Base-by-base conservation (phyloP, 2,329 filamentous ascomycete genomes). In the Colletotrichum viniferum region DNA sequence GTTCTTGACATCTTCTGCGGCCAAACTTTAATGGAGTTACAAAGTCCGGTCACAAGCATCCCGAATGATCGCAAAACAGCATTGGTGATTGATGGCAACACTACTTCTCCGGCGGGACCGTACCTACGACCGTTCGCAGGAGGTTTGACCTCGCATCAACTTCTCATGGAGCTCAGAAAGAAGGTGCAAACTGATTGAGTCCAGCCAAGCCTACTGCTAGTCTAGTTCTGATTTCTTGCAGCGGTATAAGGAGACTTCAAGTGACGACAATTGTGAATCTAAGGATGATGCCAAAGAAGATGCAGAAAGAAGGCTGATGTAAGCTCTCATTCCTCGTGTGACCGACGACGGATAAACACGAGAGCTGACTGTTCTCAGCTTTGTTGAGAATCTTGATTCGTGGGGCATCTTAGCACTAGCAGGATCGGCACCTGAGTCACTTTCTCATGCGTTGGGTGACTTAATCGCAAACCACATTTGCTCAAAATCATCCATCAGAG, bases 301-400 rank as follows among this genome's bases (percentile, higher is more conserved):
- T 14, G 43, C 69, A 2, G 48, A 71, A 8, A 36, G 69, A 32
- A 18, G 69, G 10, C 9, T 66, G 16, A 60, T 71, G 69, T 71
- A 28, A 32, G 30, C 24, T 24, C 24, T 24, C 30, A 9, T 8
- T 9, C 9, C 9, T 32, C 24, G 4, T 24, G 24, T 24, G 24
- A 24, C 24, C 24, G 3, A 24, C 24, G 4, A 4, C 4, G 24
- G 4, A 24, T 4, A 4, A 24, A 24, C 4, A 24, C 24, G 24
- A 4, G 24, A 4, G 4, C 24, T 24, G 24, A 24, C 24, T 24
- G 4, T 24, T 24, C 24, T n/a, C 32, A 34, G 32, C 5, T 34
- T 34, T 5, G 5, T 34, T 34, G 9, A 28, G 10, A 30, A 71
- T n/a, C 28, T 36, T 2, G 28, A 63, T 10, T 14, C n/a, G 3